Percentiles rank a stretch among this genome's conserved stretches.
These are phyloP conservation scores for Leishmania arabica DNA, from an alignment of 208 protist genomes.

Conservation along the genomic window DNA sequence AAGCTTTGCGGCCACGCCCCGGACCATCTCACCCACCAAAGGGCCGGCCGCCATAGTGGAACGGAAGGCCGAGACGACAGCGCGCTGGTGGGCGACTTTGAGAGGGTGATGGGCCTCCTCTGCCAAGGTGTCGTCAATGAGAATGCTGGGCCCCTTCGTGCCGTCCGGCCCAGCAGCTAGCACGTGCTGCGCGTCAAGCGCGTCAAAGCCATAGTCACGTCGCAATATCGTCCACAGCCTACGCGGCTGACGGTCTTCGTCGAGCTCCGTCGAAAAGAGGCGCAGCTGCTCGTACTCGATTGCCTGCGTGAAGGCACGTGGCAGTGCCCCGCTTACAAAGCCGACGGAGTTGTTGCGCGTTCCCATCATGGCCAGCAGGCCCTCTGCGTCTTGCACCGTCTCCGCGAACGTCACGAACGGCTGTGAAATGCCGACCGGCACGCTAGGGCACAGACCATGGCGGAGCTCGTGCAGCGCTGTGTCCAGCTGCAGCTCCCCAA, in stretches of 20 bases:
- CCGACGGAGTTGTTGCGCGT: conserved; percentile 42
- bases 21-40: conserved; percentile 96
- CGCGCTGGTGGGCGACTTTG: conserved; percentile 91
- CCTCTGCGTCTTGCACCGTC: conserved; percentile 95
- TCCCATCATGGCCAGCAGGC: conserved; percentile 71
- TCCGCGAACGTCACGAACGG: conserved; percentile 98
- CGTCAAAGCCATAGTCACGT: conserved; percentile 95
- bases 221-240: conserved; percentile 60
- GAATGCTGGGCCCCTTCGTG: conserved; percentile 93
- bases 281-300: conserved; percentile 62
- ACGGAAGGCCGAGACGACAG: conserved; percentile 87
- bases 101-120: conserved; percentile 52
- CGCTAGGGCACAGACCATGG: conserved; percentile 54
- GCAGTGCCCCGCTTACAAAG: conserved; percentile 51
- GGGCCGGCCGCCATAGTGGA: conserved; percentile 91
- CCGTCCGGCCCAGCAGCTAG: conserved; percentile 94
- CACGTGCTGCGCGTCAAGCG: conserved; percentile 93
- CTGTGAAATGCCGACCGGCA: conserved; percentile 87
- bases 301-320: conserved; percentile 38
- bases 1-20: conserved; percentile 55
- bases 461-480: conserved; percentile 98
- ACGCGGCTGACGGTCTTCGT: conserved; percentile 9
- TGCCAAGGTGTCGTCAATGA: conserved; percentile 97
- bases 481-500: conserved; percentile 99
- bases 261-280: conserved; percentile 33